Conservation (phyloP, 768 basidiomycete species). For the Phanerochaete sordida region DNA sequence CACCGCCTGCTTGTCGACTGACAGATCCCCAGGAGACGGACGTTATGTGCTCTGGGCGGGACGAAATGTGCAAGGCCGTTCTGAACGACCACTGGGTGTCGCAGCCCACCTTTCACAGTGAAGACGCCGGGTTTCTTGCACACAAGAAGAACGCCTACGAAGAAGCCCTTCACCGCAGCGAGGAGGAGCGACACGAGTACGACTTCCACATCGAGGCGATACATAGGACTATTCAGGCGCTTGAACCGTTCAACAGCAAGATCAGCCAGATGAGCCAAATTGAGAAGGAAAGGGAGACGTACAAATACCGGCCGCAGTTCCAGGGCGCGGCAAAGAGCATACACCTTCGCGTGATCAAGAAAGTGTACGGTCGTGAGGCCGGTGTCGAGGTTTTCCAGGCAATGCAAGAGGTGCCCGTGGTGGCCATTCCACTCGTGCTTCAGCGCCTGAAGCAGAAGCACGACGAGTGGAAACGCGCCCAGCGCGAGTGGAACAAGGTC, state of each 20-base stretch:
- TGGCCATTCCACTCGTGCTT: slow-evolving; percentile 89
- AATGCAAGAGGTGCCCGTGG: slow-evolving; percentile 88
- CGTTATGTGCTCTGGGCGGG: slow-evolving; percentile 89
- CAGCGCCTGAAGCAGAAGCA: slow-evolving; percentile 92
- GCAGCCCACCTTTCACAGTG: slow-evolving; percentile 92
- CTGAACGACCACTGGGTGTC: slow-evolving; percentile 99
- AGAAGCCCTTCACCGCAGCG: slow-evolving; percentile 92
- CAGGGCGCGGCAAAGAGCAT: slow-evolving; percentile 83
- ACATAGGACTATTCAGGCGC: slow-evolving; percentile 80
- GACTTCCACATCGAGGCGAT: slow-evolving; percentile 98
- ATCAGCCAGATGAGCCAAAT: slow-evolving; percentile 72
- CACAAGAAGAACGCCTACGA: slow-evolving; percentile 96
- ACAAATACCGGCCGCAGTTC: slow-evolving; percentile 87
- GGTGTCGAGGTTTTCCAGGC: slow-evolving; percentile 80
- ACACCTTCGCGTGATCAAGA: slow-evolving; percentile 92
- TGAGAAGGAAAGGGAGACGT: slow-evolving; percentile 75
- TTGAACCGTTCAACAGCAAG: slow-evolving; percentile 90
- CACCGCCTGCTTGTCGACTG: not conserved
- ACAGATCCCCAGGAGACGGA: slow-evolving; percentile 65
- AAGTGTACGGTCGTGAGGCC: slow-evolving; percentile 89
- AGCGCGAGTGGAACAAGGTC: slow-evolving; percentile 97
- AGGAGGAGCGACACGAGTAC: slow-evolving; percentile 98
- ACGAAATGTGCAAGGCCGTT: slow-evolving; percentile 94
- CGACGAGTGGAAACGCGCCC: slow-evolving; percentile 97
- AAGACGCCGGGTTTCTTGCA: slow-evolving; percentile 87